Evolutionary conservation across 768 basidiomycete species (phyloP).

Genomic region (Mycena sanguinolenta): DNA sequence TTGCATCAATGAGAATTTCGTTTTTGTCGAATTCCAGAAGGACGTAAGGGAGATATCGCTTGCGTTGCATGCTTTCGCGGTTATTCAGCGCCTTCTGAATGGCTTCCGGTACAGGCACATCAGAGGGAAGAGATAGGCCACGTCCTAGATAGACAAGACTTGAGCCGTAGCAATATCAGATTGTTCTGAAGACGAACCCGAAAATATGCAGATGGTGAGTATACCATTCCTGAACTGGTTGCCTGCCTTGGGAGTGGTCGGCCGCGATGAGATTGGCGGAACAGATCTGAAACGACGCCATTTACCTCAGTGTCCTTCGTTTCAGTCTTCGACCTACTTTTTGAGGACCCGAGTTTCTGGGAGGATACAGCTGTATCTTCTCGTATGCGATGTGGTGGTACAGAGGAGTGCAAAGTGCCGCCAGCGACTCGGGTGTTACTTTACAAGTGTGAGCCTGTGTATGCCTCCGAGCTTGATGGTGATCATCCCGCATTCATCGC

Average conservation of each 20-base stretch:
- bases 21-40: slow-evolving; percentile 99
- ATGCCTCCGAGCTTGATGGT: background rate
- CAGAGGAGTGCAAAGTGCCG: slow-evolving; percentile 43
- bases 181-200: slow-evolving; percentile 65
- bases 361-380: slow-evolving; percentile 62
- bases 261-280: slow-evolving; percentile 85
- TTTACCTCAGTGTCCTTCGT: slow-evolving; percentile 79
- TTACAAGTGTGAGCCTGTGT: slow-evolving; percentile 1
- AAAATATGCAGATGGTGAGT: slow-evolving; percentile 96
- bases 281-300: slow-evolving; percentile 82
- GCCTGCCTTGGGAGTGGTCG: slow-evolving; percentile 76
- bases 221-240: slow-evolving; percentile 89
- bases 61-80: slow-evolving; percentile 92
- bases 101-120: slow-evolving; percentile 83
- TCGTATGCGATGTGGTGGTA: slow-evolving; percentile 39
- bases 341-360: slow-evolving; percentile 65
- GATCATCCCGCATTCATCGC: slow-evolving; percentile 8
- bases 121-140: slow-evolving; percentile 84
- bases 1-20: slow-evolving; percentile 94
- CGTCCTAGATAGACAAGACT: slow-evolving; percentile 63
- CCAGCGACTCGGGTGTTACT: slow-evolving; percentile 43
- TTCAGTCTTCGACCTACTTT: slow-evolving; percentile 60
- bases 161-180: slow-evolving; percentile 11
- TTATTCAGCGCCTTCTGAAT: slow-evolving; percentile 89
- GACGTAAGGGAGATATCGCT: slow-evolving; percentile 93